phyloP scores from a whole-genome alignment of 192 early-diverging fungal genomes.

The Pecoramyces ruminantium region DNA sequence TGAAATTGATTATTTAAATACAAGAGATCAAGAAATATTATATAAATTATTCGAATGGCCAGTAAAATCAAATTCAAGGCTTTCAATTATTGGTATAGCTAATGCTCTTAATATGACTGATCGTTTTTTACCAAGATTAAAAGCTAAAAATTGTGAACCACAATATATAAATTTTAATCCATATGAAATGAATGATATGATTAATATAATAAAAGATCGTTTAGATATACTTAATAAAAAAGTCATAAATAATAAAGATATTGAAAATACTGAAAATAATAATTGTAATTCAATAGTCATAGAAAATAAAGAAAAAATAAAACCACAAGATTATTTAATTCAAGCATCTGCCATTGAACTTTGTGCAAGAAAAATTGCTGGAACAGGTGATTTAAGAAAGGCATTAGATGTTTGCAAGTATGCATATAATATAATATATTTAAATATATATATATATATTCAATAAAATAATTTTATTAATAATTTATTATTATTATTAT shows the following conservation, averaged over 20 bases:
- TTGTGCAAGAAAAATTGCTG: conserved; percentile 78
- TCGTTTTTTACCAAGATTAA: conserved; percentile 69
- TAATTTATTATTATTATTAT: too few species aligned
- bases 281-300: background rate
- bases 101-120: conserved; percentile 86
- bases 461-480: conserved; percentile 14
- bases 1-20: conserved; percentile 79
- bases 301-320: background rate
- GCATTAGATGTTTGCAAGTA: conserved; percentile 57
- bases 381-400: conserved; percentile 65
- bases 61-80: conserved; percentile 28
- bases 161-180: conserved; percentile 72
- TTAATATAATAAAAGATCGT: conserved; percentile 72
- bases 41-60: conserved; percentile 80
- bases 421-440: too few species aligned
- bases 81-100: conserved; percentile 80
- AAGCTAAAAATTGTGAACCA: conserved; percentile 66
- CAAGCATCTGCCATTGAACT: conserved; percentile 73
- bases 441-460: conserved; percentile 22
- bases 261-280: conserved; percentile 1
- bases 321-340: conserved; percentile 31
- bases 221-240: conserved; percentile 37
- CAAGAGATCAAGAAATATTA: conserved; percentile 61
- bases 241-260: background rate
- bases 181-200: conserved; percentile 70